Base-by-base conservation (phyloP, 139 green algal genomes). In the Chlorokybus atmophyticus region DNA sequence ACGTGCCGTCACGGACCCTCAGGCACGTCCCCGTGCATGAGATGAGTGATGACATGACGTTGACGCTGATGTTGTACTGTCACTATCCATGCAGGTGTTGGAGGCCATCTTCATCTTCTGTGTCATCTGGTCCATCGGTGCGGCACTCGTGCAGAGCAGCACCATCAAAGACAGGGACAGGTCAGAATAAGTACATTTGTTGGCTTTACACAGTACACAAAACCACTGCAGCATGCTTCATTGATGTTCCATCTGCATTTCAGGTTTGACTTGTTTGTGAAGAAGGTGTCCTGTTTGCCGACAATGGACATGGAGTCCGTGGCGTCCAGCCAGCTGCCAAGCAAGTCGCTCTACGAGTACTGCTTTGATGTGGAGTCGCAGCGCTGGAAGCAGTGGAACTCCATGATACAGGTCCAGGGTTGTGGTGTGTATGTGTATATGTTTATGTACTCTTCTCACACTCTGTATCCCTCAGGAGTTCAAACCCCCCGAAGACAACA, bases 321-420 rank as follows among this genome's bases (percentile, higher is more conserved):
- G 44, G 40, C 60, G 23, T 28, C 58, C 32, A 60, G 50, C 1
- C 75, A 88, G 67, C 71, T 91, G 58, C 80, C 80, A 0, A 51
- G 68, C 6, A 74, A 78, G 44, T 79, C 69, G 2, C 62, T 93
- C 47, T 93, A 85, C 64, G 83, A 93, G 53, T 93, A 88, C 75
- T 78, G 62, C 50, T 89, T 90, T 64, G 76, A 91, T 59, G 60
- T 64, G 4, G 32, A 64, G 1, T 70, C 82, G 8, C 55, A 64
- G 40, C 63, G 61, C 50, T 93, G 83, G 83, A 73, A 66, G 44
- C 62, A 69, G 32, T 93, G 85, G 85, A 68, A 72, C 32, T 62
- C 48, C 4, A 76, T 82, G 35, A 74, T 90, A 6, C 7, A 17
- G 14, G 48, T 40, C 10, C 27, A 55, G 14, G 14, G 38, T 44